Conservation (phyloP, 1,139 yeast species). For the Candida sanyaensis region DNA sequence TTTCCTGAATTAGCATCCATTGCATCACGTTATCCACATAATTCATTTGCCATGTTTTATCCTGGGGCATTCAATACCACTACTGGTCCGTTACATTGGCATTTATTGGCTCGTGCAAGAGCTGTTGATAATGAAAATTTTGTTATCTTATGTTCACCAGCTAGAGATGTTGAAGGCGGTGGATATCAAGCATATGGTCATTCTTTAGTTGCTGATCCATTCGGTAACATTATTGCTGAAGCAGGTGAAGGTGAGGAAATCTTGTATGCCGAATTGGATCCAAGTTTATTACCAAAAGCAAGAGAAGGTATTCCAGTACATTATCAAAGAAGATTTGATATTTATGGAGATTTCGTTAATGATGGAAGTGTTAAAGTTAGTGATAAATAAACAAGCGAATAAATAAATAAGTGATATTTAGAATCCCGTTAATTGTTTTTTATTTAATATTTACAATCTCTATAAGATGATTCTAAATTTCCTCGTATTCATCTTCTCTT, state of each 20-base stretch:
- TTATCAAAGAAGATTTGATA: conserved; percentile 75
- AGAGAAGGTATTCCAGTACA: conserved; percentile 79
- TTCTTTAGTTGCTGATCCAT: conserved; percentile 83
- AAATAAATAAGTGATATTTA: too few species aligned
- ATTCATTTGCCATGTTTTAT: conserved; percentile 85
- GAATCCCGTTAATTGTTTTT: too few species aligned
- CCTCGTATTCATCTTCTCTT: conserved; percentile 43
- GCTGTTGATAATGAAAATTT: conserved; percentile 89
- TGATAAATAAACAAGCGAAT: conserved; percentile 26
- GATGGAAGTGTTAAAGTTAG: conserved; percentile 42
- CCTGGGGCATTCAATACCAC: conserved; percentile 97
- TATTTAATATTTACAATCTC: neutral
- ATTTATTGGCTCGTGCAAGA: conserved; percentile 77
- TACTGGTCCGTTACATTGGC: conserved; percentile 96
- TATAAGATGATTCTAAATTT: conserved; percentile 3
- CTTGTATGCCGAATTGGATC: conserved; percentile 76
- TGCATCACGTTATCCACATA: conserved; percentile 67
- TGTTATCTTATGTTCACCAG: conserved; percentile 84
- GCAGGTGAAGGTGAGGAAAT: conserved; percentile 87
- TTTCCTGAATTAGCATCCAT: conserved; percentile 88
- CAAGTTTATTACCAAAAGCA: conserved; percentile 57
- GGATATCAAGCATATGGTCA: conserved; percentile 94
- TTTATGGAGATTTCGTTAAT: conserved; percentile 68
- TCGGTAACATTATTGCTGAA: conserved; percentile 76
- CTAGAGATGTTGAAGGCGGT: conserved; percentile 65